Evolutionary conservation across 129 eudicot genomes (phyloP).

Genomic region (Arctium minus): DNA sequence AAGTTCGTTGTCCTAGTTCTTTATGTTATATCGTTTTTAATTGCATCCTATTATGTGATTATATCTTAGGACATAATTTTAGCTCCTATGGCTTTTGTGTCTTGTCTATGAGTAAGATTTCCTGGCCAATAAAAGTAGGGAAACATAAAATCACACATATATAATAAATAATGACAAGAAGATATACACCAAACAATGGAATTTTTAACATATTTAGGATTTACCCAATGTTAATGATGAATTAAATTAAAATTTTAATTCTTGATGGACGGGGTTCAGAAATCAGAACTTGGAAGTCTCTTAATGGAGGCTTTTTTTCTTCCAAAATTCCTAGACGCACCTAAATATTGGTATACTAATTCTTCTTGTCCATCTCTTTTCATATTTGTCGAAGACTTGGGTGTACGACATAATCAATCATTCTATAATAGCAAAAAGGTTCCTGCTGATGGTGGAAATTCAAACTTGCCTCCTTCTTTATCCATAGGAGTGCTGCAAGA

Average conservation of each 20-base stretch:
- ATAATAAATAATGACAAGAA: neutral
- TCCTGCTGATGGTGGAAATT: constrained; percentile 46
- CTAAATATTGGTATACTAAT: constrained; percentile 11
- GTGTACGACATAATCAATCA: constrained; percentile 30
- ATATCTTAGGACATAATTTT: neutral
- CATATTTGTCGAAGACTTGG: constrained; percentile 21
- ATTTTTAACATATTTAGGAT: neutral
- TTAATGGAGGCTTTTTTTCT: neutral
- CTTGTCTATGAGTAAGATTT: neutral
- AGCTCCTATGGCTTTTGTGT: neutral
- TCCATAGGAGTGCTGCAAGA: constrained; percentile 74
- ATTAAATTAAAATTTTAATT: neutral
- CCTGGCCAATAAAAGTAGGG: neutral
- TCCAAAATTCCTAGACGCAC: neutral
- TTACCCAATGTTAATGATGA: neutral
- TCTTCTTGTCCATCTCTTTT: neutral
- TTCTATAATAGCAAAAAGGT: constrained; percentile 38
- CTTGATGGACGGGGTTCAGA: neutral
- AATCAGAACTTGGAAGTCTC: neutral
- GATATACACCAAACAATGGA: neutral
- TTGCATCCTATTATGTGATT: neutral
- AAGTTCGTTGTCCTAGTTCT: neutral
- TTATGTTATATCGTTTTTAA: neutral
- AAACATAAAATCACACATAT: neutral
- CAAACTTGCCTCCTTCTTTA: constrained; percentile 44